Conservation (phyloP, 257 asterid genomes). For the Nicotiana noctiflora region DNA sequence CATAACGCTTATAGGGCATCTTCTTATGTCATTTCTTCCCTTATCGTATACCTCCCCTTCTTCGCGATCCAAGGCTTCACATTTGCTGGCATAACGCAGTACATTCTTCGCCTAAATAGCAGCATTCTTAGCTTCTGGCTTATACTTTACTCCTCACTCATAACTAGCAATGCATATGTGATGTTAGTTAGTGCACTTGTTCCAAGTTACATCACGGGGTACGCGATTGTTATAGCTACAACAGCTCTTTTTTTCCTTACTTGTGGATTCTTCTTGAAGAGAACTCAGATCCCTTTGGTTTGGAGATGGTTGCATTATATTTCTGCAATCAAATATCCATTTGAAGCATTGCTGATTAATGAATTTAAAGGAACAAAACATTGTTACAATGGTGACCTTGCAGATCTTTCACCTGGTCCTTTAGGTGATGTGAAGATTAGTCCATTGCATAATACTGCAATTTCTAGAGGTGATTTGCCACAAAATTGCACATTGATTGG, state of each 20-base stretch:
- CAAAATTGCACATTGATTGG: conserved; percentile 54
- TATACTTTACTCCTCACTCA: conserved; percentile 64
- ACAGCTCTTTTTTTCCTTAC: conserved; percentile 86
- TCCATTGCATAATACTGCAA: conserved; percentile 41
- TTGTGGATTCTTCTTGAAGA: conserved; percentile 79
- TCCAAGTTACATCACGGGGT: conserved; percentile 82
- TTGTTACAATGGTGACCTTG: conserved; percentile 42
- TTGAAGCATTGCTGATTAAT: conserved; percentile 70
- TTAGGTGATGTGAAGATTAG: conserved; percentile 61
- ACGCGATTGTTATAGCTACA: conserved; percentile 82
- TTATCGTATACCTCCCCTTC: conserved; percentile 78
- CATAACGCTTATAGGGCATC: conserved; percentile 84
- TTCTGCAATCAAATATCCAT: conserved; percentile 87
- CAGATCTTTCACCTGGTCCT: conserved; percentile 80
- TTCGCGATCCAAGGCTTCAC: conserved; percentile 76
- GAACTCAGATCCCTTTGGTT: conserved; percentile 50
- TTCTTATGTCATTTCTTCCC: conserved; percentile 75
- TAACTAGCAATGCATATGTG: conserved; percentile 83
- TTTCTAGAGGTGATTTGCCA: conserved; percentile 11
- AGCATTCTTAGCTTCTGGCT: conserved; percentile 54
- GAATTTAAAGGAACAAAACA: conserved; percentile 54
- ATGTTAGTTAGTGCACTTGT: conserved; percentile 83
- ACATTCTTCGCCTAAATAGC: conserved; percentile 44
- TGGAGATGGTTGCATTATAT: conserved; percentile 88
- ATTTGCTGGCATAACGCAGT: conserved; percentile 55